A percentile compares a stretch with the other conserved stretches of the same genome.
Evolutionary conservation across 352 stramenopile species (phyloP).

Genomic region (Pythium folliculosum): DNA sequence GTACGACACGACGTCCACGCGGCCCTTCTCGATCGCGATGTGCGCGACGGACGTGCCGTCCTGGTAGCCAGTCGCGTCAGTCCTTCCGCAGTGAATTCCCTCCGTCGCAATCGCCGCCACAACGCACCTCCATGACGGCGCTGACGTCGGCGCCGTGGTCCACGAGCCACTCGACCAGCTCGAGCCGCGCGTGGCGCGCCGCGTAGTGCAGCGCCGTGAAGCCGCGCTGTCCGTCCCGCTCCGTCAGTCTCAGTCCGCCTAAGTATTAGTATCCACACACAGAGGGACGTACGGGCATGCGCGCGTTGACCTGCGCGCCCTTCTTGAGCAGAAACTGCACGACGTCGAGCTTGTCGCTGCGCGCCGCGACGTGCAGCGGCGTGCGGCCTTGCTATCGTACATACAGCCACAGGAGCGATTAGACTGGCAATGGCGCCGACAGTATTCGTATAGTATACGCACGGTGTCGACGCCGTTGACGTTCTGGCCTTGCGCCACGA

Average conservation of each 20-base stretch:
- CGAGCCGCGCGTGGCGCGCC: conserved; percentile 21
- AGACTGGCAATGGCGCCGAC: neutral
- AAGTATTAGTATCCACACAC: too few species aligned
- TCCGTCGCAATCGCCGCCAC: too few species aligned
- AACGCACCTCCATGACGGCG: conserved; percentile 15
- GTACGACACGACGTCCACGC: conserved; percentile 13
- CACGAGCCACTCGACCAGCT: conserved; percentile 19
- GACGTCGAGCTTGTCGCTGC: conserved; percentile 18
- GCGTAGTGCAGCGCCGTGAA: conserved; percentile 27
- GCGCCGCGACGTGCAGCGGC: conserved; percentile 19
- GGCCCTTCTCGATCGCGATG: conserved; percentile 19
- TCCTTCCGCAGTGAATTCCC: too few species aligned
- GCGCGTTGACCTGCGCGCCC: conserved; percentile 21
- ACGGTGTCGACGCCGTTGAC: conserved; percentile 10
- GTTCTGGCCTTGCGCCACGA: conserved; percentile 14
- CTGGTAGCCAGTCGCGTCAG: neutral
- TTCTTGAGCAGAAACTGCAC: conserved; percentile 20
- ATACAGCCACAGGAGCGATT: neutral
- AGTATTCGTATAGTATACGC: too few species aligned
- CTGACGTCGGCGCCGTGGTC: conserved; percentile 22
- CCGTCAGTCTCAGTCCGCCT: too few species aligned
- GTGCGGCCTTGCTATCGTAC: conserved; percentile 10
- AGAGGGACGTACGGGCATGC: conserved; percentile 25
- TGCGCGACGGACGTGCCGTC: conserved; percentile 18
- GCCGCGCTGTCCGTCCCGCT: too few species aligned